Evolutionary conservation across 2,329 filamentous ascomycete species (phyloP), one percentile per base, ranked within the genome.

Genomic region (Erysiphe pulchra): DNA sequence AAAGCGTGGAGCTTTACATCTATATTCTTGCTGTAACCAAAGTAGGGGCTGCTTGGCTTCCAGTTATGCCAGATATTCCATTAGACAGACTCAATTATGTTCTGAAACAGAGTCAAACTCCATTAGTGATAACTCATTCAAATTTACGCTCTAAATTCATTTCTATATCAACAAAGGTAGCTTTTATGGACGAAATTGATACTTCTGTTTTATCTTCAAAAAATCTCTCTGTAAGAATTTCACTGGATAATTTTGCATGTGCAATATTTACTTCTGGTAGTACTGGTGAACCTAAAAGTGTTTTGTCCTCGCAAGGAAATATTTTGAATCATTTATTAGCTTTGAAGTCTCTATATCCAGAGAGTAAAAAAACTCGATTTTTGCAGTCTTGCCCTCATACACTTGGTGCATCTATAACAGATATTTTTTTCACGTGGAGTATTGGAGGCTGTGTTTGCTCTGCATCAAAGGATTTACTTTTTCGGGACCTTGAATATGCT

Each of bases 321-420:
- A 69, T 92, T 38, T 64, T 77, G 46, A 80, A 78, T 57, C 87
- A 92, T 51, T 64, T 92, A n/a, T 64, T 72, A 16, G 65, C 71
- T 10, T 64, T 93, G 7, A 66, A 68, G 2, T 62, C 66, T 2
- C 62, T 81, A 0, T 92, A 92, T 54, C 79, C 80, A 0, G 62
- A 63, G 0, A 56, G 61, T 0, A 53, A 53, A 1, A 53, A 60
- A 1, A 47, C 56, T 0, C 70, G 75, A n/a, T 64, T 92, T 31
- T 64, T 93, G 0, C 85, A 92, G 59, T 74, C 80, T 2, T 92
- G 80, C 55, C 87, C 82, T 0, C 80, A 85, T 55, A 79, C 78
- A 0, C 92, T 92, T 55, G 82, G 92, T 55, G 76, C 92, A 1
- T 92, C 83, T 0, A 80, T 92, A 0, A 92, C 92, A 56, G 85